Evolutionary conservation across 495 filamentous ascomycete species (phyloP), one percentile per base, ranked within the genome.

Genomic region (Cercophora scortea): DNA sequence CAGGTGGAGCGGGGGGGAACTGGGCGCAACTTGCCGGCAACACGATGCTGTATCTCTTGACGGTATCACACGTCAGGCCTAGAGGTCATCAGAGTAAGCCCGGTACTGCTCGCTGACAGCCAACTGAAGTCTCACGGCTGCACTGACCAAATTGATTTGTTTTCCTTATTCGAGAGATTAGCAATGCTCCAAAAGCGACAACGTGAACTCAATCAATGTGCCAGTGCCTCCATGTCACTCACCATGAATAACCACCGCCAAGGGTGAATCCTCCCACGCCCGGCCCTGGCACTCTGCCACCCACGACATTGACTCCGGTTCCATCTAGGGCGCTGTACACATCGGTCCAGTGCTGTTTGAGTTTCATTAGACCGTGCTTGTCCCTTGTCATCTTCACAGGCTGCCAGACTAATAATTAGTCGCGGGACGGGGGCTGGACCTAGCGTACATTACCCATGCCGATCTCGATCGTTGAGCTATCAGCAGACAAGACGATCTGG

Each of bases 391-490:
- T 3, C 1, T 12, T 10, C 32, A 12, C 4, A 6, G 32, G 48
- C 41, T 49, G 50, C 41, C 45, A 38, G 35, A 38, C 35, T 7
- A 12, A 38, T 38, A 38, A 38, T 12, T 11, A 40, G 7, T 40
- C 2, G 38, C 11, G 38, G 38, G 38, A 40, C 25, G 2, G 25
- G 25, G 5, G 2, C 25, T 2, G 25, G 25, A 25, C 25, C 25
- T 25, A 42, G 15, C 41, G 8, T 9, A 33, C 25, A 45, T 45
- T 45, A 0, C 62, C 62, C 6, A 61, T 60, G 8, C 78, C 79
- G 38, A 82, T 55, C 6, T 66, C 73, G 9, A 68, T 76, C 0
- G 74, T 75, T 17, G 69, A 63, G 8, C 65, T 69, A 43, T 69
- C 60, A 7, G 32, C 45, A 10, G 65, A 61, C 36, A 71, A 36